Conservation (phyloP, 2,329 filamentous ascomycete genomes). For the Fusarium sp. region DNA sequence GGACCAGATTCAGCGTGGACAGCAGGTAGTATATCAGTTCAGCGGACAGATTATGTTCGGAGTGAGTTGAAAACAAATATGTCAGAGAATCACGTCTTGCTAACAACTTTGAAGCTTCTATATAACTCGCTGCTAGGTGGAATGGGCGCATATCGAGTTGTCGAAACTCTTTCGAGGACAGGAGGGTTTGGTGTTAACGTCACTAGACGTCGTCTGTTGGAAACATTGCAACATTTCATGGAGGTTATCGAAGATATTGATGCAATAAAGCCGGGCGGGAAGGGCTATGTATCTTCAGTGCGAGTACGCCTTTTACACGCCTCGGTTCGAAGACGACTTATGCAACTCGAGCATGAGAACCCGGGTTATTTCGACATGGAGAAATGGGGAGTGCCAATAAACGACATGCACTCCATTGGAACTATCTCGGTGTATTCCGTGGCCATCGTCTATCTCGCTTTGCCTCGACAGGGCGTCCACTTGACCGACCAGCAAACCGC, state of each 20-base stretch:
- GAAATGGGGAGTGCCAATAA: slow-evolving; percentile 75
- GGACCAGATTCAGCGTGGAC: slow-evolving; percentile 79
- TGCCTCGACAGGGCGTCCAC: slow-evolving; percentile 80
- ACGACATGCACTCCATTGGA: slow-evolving; percentile 79
- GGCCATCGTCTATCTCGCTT: slow-evolving; percentile 74
- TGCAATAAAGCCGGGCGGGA: slow-evolving; percentile 74
- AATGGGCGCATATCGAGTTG: slow-evolving; percentile 79
- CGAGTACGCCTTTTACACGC: slow-evolving; percentile 76
- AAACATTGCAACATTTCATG: slow-evolving; percentile 82
- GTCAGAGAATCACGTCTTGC: neutral
- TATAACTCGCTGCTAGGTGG: slow-evolving; percentile 77
- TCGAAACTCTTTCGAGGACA: slow-evolving; percentile 80
- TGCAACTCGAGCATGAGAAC: slow-evolving; percentile 65
- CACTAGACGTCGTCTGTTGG: slow-evolving; percentile 71
- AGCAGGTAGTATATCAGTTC: slow-evolving; percentile 84
- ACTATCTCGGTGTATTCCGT: slow-evolving; percentile 80
- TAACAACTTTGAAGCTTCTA: slow-evolving; percentile 58
- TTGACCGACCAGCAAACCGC: slow-evolving; percentile 71
- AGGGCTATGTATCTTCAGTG: slow-evolving; percentile 71
- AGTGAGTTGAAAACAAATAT: slow-evolving; percentile 49
- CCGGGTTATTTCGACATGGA: slow-evolving; percentile 72
- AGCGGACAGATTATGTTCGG: slow-evolving; percentile 74
- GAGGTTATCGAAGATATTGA: slow-evolving; percentile 76
- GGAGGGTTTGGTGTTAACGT: slow-evolving; percentile 79
- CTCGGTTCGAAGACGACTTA: slow-evolving; percentile 72